phyloP scores from a whole-genome alignment of 306 rosid species.

The Malus fusca region DNA sequence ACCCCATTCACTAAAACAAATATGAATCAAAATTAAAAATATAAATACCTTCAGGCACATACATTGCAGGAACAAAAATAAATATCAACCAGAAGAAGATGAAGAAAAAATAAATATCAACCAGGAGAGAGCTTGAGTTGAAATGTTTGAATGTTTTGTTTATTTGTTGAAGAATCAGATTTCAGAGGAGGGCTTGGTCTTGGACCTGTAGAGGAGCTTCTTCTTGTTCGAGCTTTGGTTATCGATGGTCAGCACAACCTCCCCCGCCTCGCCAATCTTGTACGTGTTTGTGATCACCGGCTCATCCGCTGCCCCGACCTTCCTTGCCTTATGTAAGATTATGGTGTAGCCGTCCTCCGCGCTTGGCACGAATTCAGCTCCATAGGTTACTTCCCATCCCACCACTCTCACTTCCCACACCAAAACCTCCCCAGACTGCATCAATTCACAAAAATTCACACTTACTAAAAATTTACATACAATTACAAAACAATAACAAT shows the following conservation, averaged over 20 bases:
- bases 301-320: constrained; percentile 54
- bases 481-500: neutral
- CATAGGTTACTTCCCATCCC: constrained; percentile 85
- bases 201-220: constrained; percentile 87
- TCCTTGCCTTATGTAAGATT: constrained; percentile 70
- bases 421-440: constrained; percentile 39
- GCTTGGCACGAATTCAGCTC: constrained; percentile 73
- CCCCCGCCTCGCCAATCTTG: constrained; percentile 68
- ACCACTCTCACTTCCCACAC: constrained; percentile 81
- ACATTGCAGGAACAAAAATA: constrained; percentile 12
- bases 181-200: constrained; percentile 57
- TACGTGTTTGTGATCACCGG: constrained; percentile 55
- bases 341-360: constrained; percentile 75
- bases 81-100: constrained; percentile 19
- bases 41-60: neutral
- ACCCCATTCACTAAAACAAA: constrained; percentile 9
- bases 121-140: neutral
- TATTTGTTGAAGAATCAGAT: neutral
- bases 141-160: neutral
- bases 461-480: neutral
- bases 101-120: neutral
- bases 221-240: constrained; percentile 89
- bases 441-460: neutral
- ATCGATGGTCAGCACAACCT: constrained; percentile 71
- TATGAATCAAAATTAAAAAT: constrained; percentile 14